These are phyloP conservation scores for Pisolithus tinctorius DNA, from an alignment of 768 basidiomycete species.

Conservation along the genomic window DNA sequence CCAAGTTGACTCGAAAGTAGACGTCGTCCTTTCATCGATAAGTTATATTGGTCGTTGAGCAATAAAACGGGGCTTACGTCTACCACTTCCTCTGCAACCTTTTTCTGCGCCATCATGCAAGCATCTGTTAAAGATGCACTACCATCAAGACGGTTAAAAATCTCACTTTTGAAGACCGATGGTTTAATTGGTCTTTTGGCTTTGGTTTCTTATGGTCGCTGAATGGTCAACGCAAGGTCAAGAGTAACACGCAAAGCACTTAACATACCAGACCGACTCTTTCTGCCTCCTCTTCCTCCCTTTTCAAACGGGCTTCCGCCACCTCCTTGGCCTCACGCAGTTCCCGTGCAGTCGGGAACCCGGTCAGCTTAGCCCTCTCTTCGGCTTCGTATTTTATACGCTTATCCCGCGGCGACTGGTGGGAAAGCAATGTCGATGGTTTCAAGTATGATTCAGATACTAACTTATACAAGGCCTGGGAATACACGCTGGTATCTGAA, in stretches of 20 bases:
- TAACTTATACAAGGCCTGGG: conserved; percentile 60
- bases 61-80: conserved; percentile 47
- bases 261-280: conserved; percentile 62
- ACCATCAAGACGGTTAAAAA: background rate
- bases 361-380: conserved; percentile 64
- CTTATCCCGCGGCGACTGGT: conserved; percentile 75
- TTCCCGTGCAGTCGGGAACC: conserved; percentile 78
- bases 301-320: conserved; percentile 54
- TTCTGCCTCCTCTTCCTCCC: conserved; percentile 70
- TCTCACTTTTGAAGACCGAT: conserved; percentile 49
- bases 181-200: conserved; percentile 37
- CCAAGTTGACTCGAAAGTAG: conserved; percentile 83
- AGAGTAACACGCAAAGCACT: background rate
- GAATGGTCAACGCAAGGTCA: conserved; percentile 14
- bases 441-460: conserved; percentile 72
- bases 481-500: conserved; percentile 38
- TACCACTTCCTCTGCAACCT: conserved; percentile 46
- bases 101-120: conserved; percentile 30
- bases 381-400: conserved; percentile 75
- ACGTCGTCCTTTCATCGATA: conserved; percentile 48
- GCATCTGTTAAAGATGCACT: conserved; percentile 9
- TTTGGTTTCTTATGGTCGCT: conserved; percentile 51
- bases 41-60: background rate
- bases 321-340: conserved; percentile 64
- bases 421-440: conserved; percentile 70